Evolutionary conservation across 2,329 filamentous ascomycete species (phyloP).

Genomic region (Chlorencoelia australis): DNA sequence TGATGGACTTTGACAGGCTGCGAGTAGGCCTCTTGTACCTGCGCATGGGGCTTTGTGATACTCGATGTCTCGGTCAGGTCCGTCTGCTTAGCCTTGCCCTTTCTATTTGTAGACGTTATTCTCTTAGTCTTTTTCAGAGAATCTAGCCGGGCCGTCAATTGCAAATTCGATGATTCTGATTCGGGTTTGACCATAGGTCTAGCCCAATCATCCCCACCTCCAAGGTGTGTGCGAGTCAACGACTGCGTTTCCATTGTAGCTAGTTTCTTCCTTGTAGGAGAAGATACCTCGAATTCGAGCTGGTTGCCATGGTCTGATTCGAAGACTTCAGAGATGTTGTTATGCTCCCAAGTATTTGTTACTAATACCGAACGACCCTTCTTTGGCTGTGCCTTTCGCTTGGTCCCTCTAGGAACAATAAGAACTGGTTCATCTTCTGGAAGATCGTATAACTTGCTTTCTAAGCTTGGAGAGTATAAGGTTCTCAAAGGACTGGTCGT

Average conservation of each 20-base stretch:
- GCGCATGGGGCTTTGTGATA: slow-evolving; percentile 17
- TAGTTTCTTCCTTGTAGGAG: slow-evolving; percentile 1
- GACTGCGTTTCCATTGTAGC: slow-evolving; percentile 1
- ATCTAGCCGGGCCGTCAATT: slow-evolving; percentile 12
- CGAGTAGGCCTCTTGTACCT: background rate
- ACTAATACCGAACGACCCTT: slow-evolving; percentile 10
- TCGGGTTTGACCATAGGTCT: too few species aligned
- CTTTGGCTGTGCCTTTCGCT: slow-evolving; percentile 4
- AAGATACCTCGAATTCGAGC: background rate
- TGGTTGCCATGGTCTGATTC: background rate
- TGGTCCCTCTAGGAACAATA: slow-evolving; percentile 5
- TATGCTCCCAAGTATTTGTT: slow-evolving; percentile 11
- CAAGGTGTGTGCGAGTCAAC: too few species aligned
- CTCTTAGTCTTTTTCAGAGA: slow-evolving; percentile 8
- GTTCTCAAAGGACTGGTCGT: slow-evolving; percentile 12
- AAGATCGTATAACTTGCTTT: slow-evolving; percentile 12
- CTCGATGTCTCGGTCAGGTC: slow-evolving; percentile 16
- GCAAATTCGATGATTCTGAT: slow-evolving; percentile 1
- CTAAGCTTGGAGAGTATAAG: slow-evolving; percentile 4
- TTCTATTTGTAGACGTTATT: slow-evolving; percentile 3
- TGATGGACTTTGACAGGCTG: slow-evolving; percentile 11
- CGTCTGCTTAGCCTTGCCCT: slow-evolving; percentile 4
- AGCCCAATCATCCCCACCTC: too few species aligned
- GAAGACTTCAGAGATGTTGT: too few species aligned
- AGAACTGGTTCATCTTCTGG: slow-evolving; percentile 1